Evolutionary conservation across 2,329 filamentous ascomycete genomes (phyloP), one percentile per base, ranked within the genome.

Genomic region (Phialemoniopsis sp.): DNA sequence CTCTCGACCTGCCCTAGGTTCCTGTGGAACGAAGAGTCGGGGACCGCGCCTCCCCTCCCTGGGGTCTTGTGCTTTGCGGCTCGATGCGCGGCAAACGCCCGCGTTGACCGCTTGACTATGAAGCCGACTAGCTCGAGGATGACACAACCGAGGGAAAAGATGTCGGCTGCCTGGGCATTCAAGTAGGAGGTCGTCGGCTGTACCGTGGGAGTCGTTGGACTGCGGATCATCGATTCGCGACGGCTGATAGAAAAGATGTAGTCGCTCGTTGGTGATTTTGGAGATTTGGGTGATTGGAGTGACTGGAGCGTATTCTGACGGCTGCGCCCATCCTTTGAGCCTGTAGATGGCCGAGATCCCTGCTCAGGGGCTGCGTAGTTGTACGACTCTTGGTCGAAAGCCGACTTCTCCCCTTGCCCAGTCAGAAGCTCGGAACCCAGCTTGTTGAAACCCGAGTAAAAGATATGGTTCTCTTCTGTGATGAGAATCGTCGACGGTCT

Each of bases 301-400:
- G 21, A 26, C 21, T 26, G 21, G 10, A 26, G 21, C 6, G 6
- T 10, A 10, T 26, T 26, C 21, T 26, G 21, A 10, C 21, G 21
- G 10, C 21, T 26, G 10, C 21, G 21, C 10, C 21, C 21, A 10
- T 26, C 21, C 10, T 26, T 26, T 26, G 21, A 26, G 10, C 21
- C 21, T 10, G 59, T 56, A 16, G 48, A 49, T 16, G 65, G 65
- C 30, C 62, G 69, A 53, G 64, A 68, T 67, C 76, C 76, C 40
- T 77, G 71, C 52, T 90, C 86, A 2, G 86, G 85, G 1, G 85
- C 81, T 2, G 78, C 77, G 52, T 89, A 89, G 51, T 87, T 80
- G 58, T 88, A 88, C 8, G 68, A 68, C 54, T 88, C 85, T 45
- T 80, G 80, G 48, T 85, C 80, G 45, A 83, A 80, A 3, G 63